phyloP scores from a whole-genome alignment of 2,329 filamentous ascomycete species.

The Verticillium isaacii region DNA sequence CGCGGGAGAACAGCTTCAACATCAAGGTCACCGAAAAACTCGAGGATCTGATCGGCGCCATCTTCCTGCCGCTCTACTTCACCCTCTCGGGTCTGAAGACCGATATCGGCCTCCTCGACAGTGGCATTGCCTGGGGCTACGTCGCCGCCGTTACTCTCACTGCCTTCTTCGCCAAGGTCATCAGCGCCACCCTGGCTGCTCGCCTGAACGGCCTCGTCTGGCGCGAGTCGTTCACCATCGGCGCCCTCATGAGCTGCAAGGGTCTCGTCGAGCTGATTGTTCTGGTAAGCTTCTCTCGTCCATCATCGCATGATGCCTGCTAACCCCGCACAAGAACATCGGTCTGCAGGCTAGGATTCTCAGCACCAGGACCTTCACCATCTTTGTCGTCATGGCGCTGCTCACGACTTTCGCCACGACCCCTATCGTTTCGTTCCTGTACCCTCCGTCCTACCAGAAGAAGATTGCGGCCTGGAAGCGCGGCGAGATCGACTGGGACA shows the following conservation, averaged over 20 bases:
- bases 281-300: constrained; percentile 25
- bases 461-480: constrained; percentile 46
- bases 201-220: constrained; percentile 67
- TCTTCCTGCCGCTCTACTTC: constrained; percentile 85
- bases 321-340: constrained; percentile 37
- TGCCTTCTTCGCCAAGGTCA: constrained; percentile 72
- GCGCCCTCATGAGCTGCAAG: constrained; percentile 83
- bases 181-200: constrained; percentile 69
- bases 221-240: constrained; percentile 77
- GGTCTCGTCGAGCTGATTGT: constrained; percentile 82
- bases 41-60: constrained; percentile 78
- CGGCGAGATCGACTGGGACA: constrained; percentile 74
- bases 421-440: constrained; percentile 61
- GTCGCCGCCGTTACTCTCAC: constrained; percentile 73
- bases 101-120: constrained; percentile 70
- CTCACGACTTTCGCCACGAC: constrained; percentile 73
- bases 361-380: constrained; percentile 69
- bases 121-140: constrained; percentile 75
- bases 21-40: constrained; percentile 92
- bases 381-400: constrained; percentile 80
- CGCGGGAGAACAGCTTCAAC: constrained; percentile 83
- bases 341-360: constrained; percentile 72
- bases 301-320: constrained; percentile 35
- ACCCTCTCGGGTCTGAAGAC: constrained; percentile 76
- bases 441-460: constrained; percentile 49